A percentile compares a stretch with the other conserved stretches of the same genome.
These are phyloP conservation scores for Solanum chiquidenum DNA, from an alignment of 257 asterid species.

Conservation along the genomic window DNA sequence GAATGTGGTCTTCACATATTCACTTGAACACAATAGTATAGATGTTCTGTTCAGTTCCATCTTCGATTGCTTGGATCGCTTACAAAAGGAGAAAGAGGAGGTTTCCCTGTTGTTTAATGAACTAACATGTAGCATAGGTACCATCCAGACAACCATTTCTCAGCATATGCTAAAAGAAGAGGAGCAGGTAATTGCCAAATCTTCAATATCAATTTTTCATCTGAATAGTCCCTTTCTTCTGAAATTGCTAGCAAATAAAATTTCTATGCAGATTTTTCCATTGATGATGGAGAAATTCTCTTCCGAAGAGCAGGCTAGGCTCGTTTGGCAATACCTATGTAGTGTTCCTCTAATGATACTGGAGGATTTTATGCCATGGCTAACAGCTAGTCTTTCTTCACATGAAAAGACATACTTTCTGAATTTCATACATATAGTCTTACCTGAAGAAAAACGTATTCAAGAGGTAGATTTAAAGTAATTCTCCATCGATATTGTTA, in stretches of 20 bases:
- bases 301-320: constrained; percentile 55
- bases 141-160: constrained; percentile 42
- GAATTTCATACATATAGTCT: constrained; percentile 37
- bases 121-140: constrained; percentile 47
- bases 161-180: constrained; percentile 92
- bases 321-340: constrained; percentile 77
- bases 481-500: constrained; percentile 1
- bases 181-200: constrained; percentile 43
- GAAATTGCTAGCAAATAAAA: background rate
- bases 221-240: background rate
- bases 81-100: constrained; percentile 29
- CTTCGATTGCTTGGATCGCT: constrained; percentile 46
- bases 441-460: constrained; percentile 57
- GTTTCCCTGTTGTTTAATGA: constrained; percentile 33
- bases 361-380: constrained; percentile 71
- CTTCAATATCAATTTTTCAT: background rate
- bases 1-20: constrained; percentile 53
- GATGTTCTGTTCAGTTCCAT: constrained; percentile 40
- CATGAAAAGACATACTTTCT: constrained; percentile 46
- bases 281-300: constrained; percentile 46
- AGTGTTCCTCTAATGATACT: constrained; percentile 58
- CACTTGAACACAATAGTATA: constrained; percentile 56
- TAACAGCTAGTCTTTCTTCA: constrained; percentile 39
- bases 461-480: constrained; percentile 45
- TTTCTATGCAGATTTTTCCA: constrained; percentile 61